A percentile compares a stretch with the other conserved stretches of the same genome.
Evolutionary conservation across 495 filamentous ascomycete species (phyloP).

Genomic region (Neurospora discreta): DNA sequence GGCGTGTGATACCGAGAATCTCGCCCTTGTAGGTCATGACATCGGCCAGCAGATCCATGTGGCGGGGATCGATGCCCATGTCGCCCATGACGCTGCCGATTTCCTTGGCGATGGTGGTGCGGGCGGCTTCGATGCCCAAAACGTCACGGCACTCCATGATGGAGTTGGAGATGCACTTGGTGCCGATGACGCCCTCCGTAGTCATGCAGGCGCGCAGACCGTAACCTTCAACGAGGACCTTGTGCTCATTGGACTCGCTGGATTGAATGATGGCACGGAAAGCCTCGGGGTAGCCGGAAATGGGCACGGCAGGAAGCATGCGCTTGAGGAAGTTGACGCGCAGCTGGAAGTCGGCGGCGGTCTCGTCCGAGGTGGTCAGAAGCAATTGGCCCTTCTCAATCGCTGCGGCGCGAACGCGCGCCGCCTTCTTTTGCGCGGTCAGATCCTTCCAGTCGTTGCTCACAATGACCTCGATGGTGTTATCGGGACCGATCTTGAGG

Average conservation of each 20-base stretch:
- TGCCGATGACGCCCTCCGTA: slow-evolving; percentile 75
- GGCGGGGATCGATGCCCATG: slow-evolving; percentile 95
- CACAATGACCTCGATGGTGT: slow-evolving; percentile 45
- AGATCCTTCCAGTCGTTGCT: slow-evolving; percentile 35
- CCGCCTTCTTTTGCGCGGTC: slow-evolving; percentile 32
- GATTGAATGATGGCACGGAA: slow-evolving; percentile 79
- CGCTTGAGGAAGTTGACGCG: slow-evolving; percentile 77
- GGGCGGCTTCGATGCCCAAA: slow-evolving; percentile 93
- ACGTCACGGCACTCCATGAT: slow-evolving; percentile 86
- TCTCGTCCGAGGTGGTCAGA: slow-evolving; percentile 27
- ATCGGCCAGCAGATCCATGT: slow-evolving; percentile 97
- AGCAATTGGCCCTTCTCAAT: slow-evolving; percentile 18
- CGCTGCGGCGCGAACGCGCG: slow-evolving; percentile 39
- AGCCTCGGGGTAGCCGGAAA: slow-evolving; percentile 80
- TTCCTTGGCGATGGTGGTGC: slow-evolving; percentile 69
- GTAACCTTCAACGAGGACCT: slow-evolving; percentile 88
- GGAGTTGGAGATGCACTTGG: slow-evolving; percentile 63
- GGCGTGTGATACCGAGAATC: slow-evolving; percentile 93
- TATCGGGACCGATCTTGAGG: slow-evolving; percentile 20
- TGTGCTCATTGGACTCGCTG: slow-evolving; percentile 44
- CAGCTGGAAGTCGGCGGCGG: slow-evolving; percentile 59
- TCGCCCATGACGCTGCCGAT: slow-evolving; percentile 72
- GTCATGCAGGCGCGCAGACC: slow-evolving; percentile 82
- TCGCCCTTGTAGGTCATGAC: slow-evolving; percentile 99
- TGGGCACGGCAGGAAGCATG: slow-evolving; percentile 61